A percentile compares a stretch with the other conserved stretches of the same genome.
Evolutionary conservation across 1,284 basidiomycete genomes (phyloP).

Genomic region (Leccinum fallax): DNA sequence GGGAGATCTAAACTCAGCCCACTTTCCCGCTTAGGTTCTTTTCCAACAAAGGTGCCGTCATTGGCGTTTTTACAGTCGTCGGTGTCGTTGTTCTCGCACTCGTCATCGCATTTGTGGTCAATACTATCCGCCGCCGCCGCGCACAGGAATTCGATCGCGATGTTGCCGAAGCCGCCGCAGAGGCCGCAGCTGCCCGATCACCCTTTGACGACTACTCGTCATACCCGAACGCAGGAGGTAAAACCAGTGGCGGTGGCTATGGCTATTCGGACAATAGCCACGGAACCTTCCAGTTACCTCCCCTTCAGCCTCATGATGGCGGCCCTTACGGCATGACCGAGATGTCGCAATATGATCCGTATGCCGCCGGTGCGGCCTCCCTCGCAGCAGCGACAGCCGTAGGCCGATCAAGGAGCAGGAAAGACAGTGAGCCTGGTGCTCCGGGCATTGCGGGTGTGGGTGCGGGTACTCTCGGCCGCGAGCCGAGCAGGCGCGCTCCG

Average conservation of each 20-base stretch:
- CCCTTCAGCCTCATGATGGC: slow-evolving; percentile 42
- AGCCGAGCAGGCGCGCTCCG: slow-evolving; percentile 40
- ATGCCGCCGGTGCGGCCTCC: slow-evolving; percentile 43
- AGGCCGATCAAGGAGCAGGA: slow-evolving; percentile 33
- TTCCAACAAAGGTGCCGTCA: slow-evolving; percentile 68
- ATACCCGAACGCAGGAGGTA: slow-evolving; percentile 31
- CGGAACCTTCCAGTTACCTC: slow-evolving; percentile 59
- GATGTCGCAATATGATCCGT: slow-evolving; percentile 43
- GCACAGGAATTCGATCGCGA: slow-evolving; percentile 68
- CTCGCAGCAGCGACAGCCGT: slow-evolving; percentile 38
- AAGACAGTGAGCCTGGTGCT: slow-evolving; percentile 35
- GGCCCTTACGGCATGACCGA: slow-evolving; percentile 56
- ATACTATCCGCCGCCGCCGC: slow-evolving; percentile 58
- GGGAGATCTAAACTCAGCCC: slow-evolving; percentile 12
- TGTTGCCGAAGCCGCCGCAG: slow-evolving; percentile 63
- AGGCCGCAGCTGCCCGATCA: slow-evolving; percentile 52
- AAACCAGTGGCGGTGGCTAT: slow-evolving; percentile 24
- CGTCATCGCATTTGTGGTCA: slow-evolving; percentile 54
- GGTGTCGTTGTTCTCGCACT: slow-evolving; percentile 58
- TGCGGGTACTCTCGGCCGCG: slow-evolving; percentile 42
- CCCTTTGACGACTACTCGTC: slow-evolving; percentile 44
- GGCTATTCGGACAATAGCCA: slow-evolving; percentile 64
- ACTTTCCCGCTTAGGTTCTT: slow-evolving; percentile 57
- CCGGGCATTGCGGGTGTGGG: slow-evolving; percentile 43
- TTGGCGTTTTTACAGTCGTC: slow-evolving; percentile 68